Evolutionary conservation across 192 early-diverging fungal species (phyloP).

Genomic region (Coemansia sp.): DNA sequence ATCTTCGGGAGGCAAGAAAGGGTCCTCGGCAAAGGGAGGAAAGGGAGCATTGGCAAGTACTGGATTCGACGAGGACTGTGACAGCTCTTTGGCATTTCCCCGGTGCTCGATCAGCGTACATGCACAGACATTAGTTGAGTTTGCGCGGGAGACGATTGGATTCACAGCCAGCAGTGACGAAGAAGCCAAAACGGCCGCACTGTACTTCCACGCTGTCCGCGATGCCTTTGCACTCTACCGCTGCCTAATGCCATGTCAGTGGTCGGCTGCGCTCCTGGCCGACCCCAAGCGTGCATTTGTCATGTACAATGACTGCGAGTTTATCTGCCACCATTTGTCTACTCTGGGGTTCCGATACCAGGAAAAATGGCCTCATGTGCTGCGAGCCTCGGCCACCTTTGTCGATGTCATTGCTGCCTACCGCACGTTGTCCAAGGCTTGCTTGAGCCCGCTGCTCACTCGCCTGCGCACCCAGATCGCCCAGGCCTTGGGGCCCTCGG

Average conservation of each 20-base stretch:
- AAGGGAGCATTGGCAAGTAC: slow-evolving; percentile 4
- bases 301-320: slow-evolving; percentile 53
- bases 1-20: slow-evolving; percentile 8
- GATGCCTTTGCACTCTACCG: slow-evolving; percentile 49
- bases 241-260: slow-evolving; percentile 32
- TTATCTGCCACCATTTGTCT: slow-evolving; percentile 40
- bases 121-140: slow-evolving; percentile 51
- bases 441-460: slow-evolving; percentile 26
- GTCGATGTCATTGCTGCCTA: slow-evolving; percentile 43
- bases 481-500: slow-evolving; percentile 21
- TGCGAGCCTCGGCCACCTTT: slow-evolving; percentile 38
- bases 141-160: slow-evolving; percentile 47
- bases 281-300: slow-evolving; percentile 44
- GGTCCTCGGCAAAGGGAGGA: slow-evolving; percentile 3
- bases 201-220: slow-evolving; percentile 48
- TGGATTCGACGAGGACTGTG: slow-evolving; percentile 11
- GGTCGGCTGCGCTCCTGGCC: slow-evolving; percentile 15
- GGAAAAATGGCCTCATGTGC: slow-evolving; percentile 29
- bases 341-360: slow-evolving; percentile 34
- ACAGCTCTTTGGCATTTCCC: slow-evolving; percentile 25
- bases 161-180: slow-evolving; percentile 15
- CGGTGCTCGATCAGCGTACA: slow-evolving; percentile 45
- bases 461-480: slow-evolving; percentile 16
- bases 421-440: slow-evolving; percentile 29
- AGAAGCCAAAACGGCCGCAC: slow-evolving; percentile 11